Evolutionary conservation across 805 yeast genomes (phyloP).

Genomic region (Candida railenensis): DNA sequence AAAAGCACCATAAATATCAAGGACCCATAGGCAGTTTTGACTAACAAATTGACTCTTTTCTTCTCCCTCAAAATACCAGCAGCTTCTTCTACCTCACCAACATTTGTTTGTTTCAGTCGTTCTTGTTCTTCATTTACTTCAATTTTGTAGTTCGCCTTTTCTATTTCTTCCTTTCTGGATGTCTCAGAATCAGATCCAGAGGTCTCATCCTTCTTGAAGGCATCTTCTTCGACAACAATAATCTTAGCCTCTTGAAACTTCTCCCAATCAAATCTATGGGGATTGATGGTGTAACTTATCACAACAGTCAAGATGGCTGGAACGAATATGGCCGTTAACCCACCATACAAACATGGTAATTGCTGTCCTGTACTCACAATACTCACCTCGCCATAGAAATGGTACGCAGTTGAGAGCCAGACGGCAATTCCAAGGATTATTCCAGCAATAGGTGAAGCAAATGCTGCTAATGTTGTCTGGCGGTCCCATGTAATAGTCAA

Average conservation of each 20-base stretch:
- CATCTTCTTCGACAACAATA: conserved; percentile 12
- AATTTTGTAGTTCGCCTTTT: neutral
- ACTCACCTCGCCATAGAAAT: conserved; percentile 25
- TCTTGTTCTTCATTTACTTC: neutral
- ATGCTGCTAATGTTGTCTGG: conserved; percentile 27
- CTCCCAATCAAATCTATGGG: conserved; percentile 29
- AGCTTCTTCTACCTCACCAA: neutral
- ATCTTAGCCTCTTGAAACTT: conserved; percentile 20
- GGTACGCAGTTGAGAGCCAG: conserved; percentile 31
- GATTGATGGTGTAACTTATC: conserved; percentile 23
- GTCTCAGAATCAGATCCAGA: neutral
- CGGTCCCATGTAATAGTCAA: conserved; percentile 33
- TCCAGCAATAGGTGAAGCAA: conserved; percentile 31
- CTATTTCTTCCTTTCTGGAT: neutral
- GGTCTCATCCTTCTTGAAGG: neutral
- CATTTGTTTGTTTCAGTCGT: neutral
- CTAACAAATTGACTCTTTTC: conserved; percentile 6
- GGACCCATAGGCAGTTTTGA: conserved; percentile 23
- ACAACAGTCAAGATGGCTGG: conserved; percentile 28
- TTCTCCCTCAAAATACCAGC: conserved; percentile 8
- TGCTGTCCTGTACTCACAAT: conserved; percentile 27
- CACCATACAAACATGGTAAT: conserved; percentile 34
- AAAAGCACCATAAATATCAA: conserved; percentile 23
- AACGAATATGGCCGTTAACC: conserved; percentile 28
- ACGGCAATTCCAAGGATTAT: conserved; percentile 24